Evolutionary conservation across 345 rosid genomes (phyloP), one percentile per base, ranked within the genome.

Genomic region (Psidium guajava): DNA sequence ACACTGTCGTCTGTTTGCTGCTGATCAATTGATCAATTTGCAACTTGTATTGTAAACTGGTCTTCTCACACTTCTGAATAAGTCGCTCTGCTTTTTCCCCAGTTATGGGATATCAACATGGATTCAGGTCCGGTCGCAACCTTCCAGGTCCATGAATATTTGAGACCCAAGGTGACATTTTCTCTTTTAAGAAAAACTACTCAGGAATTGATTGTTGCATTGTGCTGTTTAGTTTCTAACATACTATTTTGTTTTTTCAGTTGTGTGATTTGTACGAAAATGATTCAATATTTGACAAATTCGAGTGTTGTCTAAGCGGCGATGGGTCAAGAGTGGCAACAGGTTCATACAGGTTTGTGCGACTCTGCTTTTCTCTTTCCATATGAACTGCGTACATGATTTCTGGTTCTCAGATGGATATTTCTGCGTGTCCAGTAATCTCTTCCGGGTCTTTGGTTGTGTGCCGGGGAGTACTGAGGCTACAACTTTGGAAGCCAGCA

Each of bases 221-320:
- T 61, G 9, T 20, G n/a, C 86, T 52, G 28, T 25, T 6, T 15
- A 82, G 57, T 88, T 90, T 87, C 89, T 85, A 32, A 44, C 58
- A 15, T 82, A 36, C 82, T 82, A 50, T 82, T 84, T 85, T 25
- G 54, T 81, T 88, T 81, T 86, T 89, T 83, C 96, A 98, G 99
- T 92, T 98, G 82, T 97, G 99, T 91, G 99, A 97, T 89, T 92
- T 97, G 86, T 97, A 97, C 85, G 99, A 97, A 90, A 97, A 97
- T 59, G 99, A 98, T 91, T 97, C 98, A 8, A 97, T 97, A 89
- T 96, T 98, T 86, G 99, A 98, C 88, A 98, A 98, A 91, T 98
- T 98, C 27, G 99, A 98, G 89, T 98, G 99, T 91, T 96, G 98
- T 89, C 87, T 93, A 87, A 98, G 99, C 84, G 98, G 98, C 53